Conservation (phyloP, 2,329 filamentous ascomycete species). For the Tolypocladium capitatum region DNA sequence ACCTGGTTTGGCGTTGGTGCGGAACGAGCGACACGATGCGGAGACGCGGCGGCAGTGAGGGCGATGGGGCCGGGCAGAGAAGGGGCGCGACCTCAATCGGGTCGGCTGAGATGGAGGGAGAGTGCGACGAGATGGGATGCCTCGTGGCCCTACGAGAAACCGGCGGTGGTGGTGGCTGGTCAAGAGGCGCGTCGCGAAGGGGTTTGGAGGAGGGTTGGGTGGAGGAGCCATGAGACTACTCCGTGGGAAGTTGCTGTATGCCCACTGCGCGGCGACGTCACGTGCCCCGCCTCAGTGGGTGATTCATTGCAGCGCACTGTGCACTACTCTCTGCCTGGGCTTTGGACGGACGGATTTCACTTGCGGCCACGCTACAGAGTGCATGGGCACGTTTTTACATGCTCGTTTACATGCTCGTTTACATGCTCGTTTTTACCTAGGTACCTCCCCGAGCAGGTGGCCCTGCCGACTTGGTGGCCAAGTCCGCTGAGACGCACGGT, state of each 20-base stretch:
- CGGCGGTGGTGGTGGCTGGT: neutral
- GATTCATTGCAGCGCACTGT: neutral
- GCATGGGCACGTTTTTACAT: no score
- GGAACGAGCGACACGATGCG: neutral
- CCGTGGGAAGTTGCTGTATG: neutral
- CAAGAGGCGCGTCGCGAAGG: constrained; percentile 1
- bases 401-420: no score
- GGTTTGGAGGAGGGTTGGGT: neutral
- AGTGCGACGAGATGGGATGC: neutral
- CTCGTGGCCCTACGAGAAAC: neutral
- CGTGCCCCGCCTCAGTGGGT: neutral
- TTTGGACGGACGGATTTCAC: no score
- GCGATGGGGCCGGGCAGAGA: neutral
- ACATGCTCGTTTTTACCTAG: no score
- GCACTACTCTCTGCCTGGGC: neutral
- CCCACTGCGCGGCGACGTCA: constrained; percentile 1
- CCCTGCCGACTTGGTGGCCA: no score
- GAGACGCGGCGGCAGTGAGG: neutral
- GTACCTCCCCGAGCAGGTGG: neutral
- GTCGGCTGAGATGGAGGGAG: neutral
- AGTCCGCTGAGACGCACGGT: neutral
- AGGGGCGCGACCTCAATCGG: neutral
- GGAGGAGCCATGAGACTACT: neutral
- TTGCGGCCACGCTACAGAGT: no score
- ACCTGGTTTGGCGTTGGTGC: neutral